phyloP scores from a whole-genome alignment of 1,284 basidiomycete genomes.

The Meripilus lineatus region DNA sequence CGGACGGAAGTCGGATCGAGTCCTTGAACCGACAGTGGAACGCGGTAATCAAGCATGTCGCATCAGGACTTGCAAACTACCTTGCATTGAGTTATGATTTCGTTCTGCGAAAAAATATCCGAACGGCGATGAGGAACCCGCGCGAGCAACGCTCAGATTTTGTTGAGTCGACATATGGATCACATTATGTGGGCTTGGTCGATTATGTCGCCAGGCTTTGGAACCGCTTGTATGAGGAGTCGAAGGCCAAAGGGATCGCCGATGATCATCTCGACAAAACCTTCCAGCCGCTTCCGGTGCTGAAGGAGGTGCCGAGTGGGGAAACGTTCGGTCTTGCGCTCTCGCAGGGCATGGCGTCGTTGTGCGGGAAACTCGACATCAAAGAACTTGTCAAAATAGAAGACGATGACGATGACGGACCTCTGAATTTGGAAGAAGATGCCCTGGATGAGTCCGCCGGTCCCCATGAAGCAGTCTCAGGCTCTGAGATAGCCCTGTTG shows the following conservation, averaged over 20 bases:
- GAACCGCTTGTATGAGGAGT: constrained; percentile 1
- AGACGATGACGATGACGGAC: no score
- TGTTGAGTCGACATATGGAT: constrained; percentile 4
- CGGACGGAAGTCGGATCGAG: constrained; percentile 23
- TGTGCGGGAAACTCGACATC: no score
- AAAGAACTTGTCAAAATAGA: no score
- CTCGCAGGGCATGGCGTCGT: constrained; percentile 1
- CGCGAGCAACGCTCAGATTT: not conserved
- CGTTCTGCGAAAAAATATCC: constrained; percentile 11
- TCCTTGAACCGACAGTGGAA: constrained; percentile 24
- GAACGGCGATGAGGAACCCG: not conserved
- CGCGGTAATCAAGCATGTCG: constrained; percentile 13
- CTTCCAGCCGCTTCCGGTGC: not conserved
- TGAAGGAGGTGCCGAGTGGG: not conserved
- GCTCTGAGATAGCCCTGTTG: no score
- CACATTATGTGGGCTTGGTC: constrained; percentile 8
- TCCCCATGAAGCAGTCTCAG: no score
- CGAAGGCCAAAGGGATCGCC: no score
- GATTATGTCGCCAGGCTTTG: not conserved
- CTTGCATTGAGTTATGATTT: constrained; percentile 4
- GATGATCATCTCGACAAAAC: not conserved
- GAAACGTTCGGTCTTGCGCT: constrained; percentile 8
- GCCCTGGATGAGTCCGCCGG: no score
- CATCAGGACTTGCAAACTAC: constrained; percentile 19
- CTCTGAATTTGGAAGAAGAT: no score